A percentile compares a stretch with the other conserved stretches of the same genome.
These are phyloP conservation scores for Pyrenochaeta sp. DNA, from an alignment of 2,329 filamentous ascomycete species.

Conservation along the genomic window DNA sequence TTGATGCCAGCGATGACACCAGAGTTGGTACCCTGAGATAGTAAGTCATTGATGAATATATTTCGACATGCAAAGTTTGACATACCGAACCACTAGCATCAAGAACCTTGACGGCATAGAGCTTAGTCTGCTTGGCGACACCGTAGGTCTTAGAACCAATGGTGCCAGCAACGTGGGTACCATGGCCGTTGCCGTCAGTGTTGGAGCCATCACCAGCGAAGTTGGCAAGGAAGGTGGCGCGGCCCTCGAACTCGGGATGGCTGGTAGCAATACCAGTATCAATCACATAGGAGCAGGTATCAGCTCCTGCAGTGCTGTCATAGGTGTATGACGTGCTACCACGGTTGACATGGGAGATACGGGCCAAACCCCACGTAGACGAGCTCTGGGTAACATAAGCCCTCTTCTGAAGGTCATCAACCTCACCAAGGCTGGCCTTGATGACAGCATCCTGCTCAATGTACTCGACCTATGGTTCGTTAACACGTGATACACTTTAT, in stretches of 20 bases:
- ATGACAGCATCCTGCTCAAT: conserved; percentile 51
- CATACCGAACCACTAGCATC: conserved; percentile 44
- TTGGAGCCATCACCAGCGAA: conserved; percentile 44
- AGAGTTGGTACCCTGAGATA: conserved; percentile 48
- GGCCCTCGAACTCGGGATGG: conserved; percentile 57
- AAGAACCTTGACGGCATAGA: conserved; percentile 53
- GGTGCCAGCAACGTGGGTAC: conserved; percentile 49
- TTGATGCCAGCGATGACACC: conserved; percentile 51
- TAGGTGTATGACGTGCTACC: conserved; percentile 48
- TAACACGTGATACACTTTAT: conserved; percentile 3
- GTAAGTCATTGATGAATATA: conserved; percentile 14
- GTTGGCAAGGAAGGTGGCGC: conserved; percentile 49
- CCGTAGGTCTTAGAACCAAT: conserved; percentile 48
- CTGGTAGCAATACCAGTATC: conserved; percentile 68
- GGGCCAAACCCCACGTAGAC: conserved; percentile 52
- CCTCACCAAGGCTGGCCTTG: conserved; percentile 32
- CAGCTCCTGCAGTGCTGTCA: conserved; percentile 47
- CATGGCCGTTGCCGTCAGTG: conserved; percentile 50
- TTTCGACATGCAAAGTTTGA: no score
- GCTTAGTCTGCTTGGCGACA: conserved; percentile 48
- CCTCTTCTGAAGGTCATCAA: conserved; percentile 33
- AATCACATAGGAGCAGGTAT: conserved; percentile 66
- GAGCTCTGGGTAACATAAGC: conserved; percentile 49
- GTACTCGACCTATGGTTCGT: conserved; percentile 42
- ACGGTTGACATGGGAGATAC: conserved; percentile 46